Conservation (phyloP, 257 asterid species). For the Cordia subcordata region DNA sequence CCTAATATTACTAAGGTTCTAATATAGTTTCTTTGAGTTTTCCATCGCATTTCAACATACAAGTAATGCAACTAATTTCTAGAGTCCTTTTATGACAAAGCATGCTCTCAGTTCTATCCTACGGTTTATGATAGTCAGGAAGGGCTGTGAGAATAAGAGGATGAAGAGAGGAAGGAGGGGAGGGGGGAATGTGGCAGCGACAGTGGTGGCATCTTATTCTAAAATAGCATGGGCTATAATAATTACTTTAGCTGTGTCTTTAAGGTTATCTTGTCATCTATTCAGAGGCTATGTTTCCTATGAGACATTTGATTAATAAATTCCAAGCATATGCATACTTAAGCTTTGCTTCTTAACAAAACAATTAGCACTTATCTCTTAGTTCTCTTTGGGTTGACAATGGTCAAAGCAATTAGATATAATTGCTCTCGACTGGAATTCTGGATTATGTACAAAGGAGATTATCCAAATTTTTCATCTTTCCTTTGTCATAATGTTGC, state of each 20-base stretch:
- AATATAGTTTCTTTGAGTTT: background rate
- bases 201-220: too few species aligned
- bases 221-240: too few species aligned
- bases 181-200: too few species aligned
- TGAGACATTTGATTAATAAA: background rate
- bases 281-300: background rate
- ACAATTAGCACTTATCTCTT: too few species aligned
- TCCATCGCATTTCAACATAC: background rate
- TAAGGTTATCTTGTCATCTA: background rate
- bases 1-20: background rate
- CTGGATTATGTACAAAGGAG: background rate
- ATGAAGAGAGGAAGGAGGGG: too few species aligned
- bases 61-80: background rate
- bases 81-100: background rate
- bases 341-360: too few species aligned
- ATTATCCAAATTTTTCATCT: background rate
- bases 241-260: background rate
- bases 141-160: too few species aligned
- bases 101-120: too few species aligned
- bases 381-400: too few species aligned
- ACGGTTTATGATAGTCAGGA: too few species aligned
- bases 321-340: background rate
- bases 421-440: too few species aligned
- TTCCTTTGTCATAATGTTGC: background rate
- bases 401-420: too few species aligned